Base-by-base conservation (phyloP, 768 basidiomycete species). In the Pleurotus citrinopileatus region DNA sequence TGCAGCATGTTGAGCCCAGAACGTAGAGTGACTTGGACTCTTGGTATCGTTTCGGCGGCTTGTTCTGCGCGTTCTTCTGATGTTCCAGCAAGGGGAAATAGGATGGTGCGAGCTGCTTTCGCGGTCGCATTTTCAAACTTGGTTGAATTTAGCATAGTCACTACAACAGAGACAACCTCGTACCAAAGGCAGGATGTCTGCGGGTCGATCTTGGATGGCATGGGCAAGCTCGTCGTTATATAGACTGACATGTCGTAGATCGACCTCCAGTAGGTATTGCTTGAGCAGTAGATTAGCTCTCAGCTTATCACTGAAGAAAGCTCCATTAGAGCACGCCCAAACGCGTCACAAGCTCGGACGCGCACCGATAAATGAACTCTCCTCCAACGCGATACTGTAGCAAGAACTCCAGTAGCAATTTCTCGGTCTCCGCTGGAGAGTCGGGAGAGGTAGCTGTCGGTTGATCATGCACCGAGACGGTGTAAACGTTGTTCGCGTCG, bases 151-250 rank as follows among this genome's bases (percentile, higher is more conserved):
- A 51, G 55, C 9, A 7, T 6, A 29, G 8, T 37, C 17, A 1
- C 34, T 26, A 45, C 22, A 22, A 17, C 20, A 37, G 9, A 27
- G 37, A 17, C 17, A 40, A 22, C 73, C 84, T 12, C 58, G 57
- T 55, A 97, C 95, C 60, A 95, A 68, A 43, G 94, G 94, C 50
- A 98, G 72, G 34, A 94, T 80, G 58, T 98, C 97, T 4, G 88
- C 86, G 15, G 97, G 97, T 61, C 80, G 77, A 59, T 93, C 90
- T 68, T 97, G 93, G 52, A 98, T 85, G 19, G 84, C 83, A 67
- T 95, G 91, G 1, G 93, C 94, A 29, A 99, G 77, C 64, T 96
- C 94, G 63, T 98, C 95, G 61, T 97, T 94, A 75, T 88, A 98
- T 25, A 94, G 73, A 68, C 83, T 71, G 57, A 90, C 65, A 70